Evolutionary conservation across 2,329 filamentous ascomycete genomes (phyloP), one percentile per base, ranked within the genome.

Genomic region (Podosphaera fusca): DNA sequence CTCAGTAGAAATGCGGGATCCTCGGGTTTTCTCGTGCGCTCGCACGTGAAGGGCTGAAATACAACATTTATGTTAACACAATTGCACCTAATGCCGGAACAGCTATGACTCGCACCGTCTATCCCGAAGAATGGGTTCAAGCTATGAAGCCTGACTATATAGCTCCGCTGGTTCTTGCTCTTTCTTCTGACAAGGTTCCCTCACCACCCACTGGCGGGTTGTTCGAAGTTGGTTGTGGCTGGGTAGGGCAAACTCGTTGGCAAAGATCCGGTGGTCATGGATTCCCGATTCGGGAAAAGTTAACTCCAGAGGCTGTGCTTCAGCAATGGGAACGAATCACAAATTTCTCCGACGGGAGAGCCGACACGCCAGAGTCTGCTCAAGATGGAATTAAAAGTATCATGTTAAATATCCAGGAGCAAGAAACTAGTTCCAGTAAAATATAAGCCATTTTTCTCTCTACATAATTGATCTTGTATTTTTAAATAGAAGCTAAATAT

Each of bases 61-160:
- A 98, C 77, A 95, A 95, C 76, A 96, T 98, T 71, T 88, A 81
- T 66, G 87, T 95, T 70, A 98, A 98, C 78, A 95, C 89, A 58
- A 95, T 98, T 66, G 92, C 92, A 31, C 92, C 92, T 64, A 98
- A 96, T 67, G 92, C 92, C 45, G 92, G 92, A 64, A 98, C 92
- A 50, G 82, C 84, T 68, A 92, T 98, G 86, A 98, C 92, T 57
- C 80, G 82, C 63, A 90, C 86, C 55, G 86, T 98, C 69, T 79
- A 98, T 76, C 92, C 92, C 35, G 88, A 95, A 72, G 92, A 98
- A 74, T 81, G 96, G 74, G 89, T 98, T 21, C 89, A 96, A 74
- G 90, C 92, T 51, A 95, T 98, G 78, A 98, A 96, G 81, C 92
- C 92, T 59, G 90, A 96, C 68, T 96, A 95, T 72, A 89, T 98